Percentiles rank a stretch among this genome's conserved stretches.
Conservation (phyloP, 1,139 yeast species). For the Zygosaccharomyces pseudobailii region DNA sequence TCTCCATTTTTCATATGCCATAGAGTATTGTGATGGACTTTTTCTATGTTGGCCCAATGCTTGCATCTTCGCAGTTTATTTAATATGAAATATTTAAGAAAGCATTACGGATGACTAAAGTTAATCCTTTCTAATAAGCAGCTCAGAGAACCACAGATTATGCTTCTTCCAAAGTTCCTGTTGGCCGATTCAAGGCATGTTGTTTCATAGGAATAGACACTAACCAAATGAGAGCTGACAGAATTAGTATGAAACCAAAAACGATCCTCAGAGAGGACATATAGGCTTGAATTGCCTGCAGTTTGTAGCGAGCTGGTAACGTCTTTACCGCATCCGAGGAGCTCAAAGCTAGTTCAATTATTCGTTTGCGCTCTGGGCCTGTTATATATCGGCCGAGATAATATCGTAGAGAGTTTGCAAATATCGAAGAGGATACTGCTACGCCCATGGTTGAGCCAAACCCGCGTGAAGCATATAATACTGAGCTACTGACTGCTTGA, state of each 20-base stretch:
- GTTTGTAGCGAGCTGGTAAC: constrained; percentile 3
- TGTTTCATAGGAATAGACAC: constrained; percentile 1
- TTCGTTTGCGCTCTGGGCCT: constrained; percentile 5
- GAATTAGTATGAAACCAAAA: constrained; percentile 2
- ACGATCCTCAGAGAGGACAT: constrained; percentile 5
- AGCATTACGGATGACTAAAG: no score
- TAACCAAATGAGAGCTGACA: constrained; percentile 31
- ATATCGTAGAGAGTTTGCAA: constrained; percentile 7
- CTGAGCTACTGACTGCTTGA: constrained; percentile 8
- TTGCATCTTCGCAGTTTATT: no score
- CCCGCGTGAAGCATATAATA: constrained; percentile 7
- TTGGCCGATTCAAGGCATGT: constrained; percentile 1
- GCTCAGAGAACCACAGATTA: no score
- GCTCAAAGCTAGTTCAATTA: constrained; percentile 6
- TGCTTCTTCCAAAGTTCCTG: no score
- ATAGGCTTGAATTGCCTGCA: constrained; percentile 8
- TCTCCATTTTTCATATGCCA: no score
- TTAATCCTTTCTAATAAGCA: no score
- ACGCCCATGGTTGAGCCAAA: constrained; percentile 9
- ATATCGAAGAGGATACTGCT: constrained; percentile 9
- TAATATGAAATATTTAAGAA: no score
- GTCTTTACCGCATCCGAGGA: constrained; percentile 7
- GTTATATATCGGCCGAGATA: constrained; percentile 3
- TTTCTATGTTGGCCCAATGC: no score
- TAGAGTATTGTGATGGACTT: no score